Base-by-base conservation (phyloP, 805 yeast genomes). In the Saccharomycopsis malanga region DNA sequence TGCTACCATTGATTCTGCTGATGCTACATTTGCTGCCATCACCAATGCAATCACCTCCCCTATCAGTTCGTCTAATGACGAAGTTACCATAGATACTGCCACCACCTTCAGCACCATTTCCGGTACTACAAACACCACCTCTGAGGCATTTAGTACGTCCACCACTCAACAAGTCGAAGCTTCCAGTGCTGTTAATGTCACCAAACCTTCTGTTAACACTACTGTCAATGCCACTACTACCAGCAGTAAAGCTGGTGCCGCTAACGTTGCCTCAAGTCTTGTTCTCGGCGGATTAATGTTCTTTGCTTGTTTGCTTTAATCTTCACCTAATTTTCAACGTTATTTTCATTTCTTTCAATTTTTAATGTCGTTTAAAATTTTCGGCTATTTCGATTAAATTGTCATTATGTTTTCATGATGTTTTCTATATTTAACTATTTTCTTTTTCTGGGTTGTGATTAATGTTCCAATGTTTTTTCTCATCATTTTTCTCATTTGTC, bases 51-150 rank as follows among this genome's bases (percentile, higher is more conserved):
- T 42, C 25, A 21, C 37, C 10, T 24, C 22, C 17, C 22, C 24
- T 15, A 30, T 12, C 32, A 21, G 24, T 29, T n/a, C 27, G 3
- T 18, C 27, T 24, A 20, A 48, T 4, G 39, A 35, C 20, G 41
- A 27, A 17, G 21, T 42, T 10, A 25, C 27, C 10, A 34, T 29
- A 15, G 44, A 44, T 15, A 50, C 54, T 21, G 48, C 54, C 9
- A 46, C 50, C 12, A 45, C 53, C 3, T 44, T 42, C 36, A 42
- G 34, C 9, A 22, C 50, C 3, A 15, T 39, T 17, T 9, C 29
- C 23, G 27, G 20, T 22, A 20, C 22, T 20, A 24, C 38, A 17
- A 12, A 9, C 21, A 42, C 45, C 17, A 27, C 48, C 34, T 32
- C 30, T 5, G 43, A 39, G 14, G n/a, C 43, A 7, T 15, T 34